Conservation (phyloP, 208 protist species). For the Wallacemonas sp. region DNA sequence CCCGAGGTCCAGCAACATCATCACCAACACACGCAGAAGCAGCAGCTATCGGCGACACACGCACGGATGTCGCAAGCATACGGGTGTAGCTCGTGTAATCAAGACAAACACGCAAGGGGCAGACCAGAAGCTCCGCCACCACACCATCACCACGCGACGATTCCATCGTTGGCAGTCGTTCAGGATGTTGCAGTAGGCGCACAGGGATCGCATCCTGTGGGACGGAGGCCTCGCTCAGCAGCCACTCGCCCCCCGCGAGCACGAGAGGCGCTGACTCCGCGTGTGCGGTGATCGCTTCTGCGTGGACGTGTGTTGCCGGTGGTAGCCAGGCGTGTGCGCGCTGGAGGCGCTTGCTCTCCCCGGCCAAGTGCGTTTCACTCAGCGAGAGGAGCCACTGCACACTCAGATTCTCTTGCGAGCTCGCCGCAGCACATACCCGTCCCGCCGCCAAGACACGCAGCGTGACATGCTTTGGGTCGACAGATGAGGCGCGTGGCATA, state of each 20-base stretch:
- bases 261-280: not conserved
- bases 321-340: slow-evolving; percentile 21
- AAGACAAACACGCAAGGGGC: not conserved
- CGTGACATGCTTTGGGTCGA: too few species aligned
- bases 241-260: slow-evolving; percentile 17
- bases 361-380: slow-evolving; percentile 27
- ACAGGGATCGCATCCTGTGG: not conserved
- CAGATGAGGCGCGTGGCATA: too few species aligned
- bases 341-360: slow-evolving; percentile 18
- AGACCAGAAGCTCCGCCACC: slow-evolving; percentile 2
- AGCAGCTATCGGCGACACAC: not conserved
- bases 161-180: not conserved
- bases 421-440: too few species aligned
- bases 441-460: too few species aligned
- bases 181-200: not conserved
- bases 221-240: slow-evolving; percentile 22
- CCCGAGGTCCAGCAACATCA: too few species aligned
- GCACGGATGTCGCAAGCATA: not conserved
- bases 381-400: too few species aligned
- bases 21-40: not conserved
- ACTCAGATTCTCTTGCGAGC: too few species aligned
- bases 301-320: not conserved
- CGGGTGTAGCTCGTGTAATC: not conserved
- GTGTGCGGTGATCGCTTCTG: not conserved
- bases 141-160: slow-evolving; percentile 1